Evolutionary conservation across 2,329 filamentous ascomycete genomes (phyloP), one percentile per base, ranked within the genome.

Genomic region (Ilyonectria mors-panacis): DNA sequence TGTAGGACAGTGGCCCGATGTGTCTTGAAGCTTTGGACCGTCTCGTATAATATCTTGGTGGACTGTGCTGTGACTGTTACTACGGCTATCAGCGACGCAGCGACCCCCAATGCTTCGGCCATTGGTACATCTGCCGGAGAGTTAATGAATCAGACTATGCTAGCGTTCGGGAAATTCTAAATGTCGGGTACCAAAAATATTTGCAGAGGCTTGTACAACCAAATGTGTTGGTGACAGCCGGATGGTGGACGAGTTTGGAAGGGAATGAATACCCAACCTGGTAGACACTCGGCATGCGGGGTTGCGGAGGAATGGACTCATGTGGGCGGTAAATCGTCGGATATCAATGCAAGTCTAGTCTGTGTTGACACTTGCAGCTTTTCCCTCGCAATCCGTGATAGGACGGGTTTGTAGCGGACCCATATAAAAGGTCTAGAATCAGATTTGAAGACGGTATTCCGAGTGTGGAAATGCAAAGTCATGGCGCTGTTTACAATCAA

Each of bases 41-140:
- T 45, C 13, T 53, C 37, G 13, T 61, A 45, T 19, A 61, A 17
- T 19, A 23, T 30, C 37, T 45, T 45, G 19, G 33, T 50, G 21
- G 57, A 51, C 23, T 59, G 57, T 3, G 28, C 47, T 37, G 57
- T 42, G 17, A 39, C n/a, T 13, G 47, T 59, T 17, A 59, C 57
- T 51, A 59, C 35, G n/a, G 47, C 47, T 51, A 59, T 51, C 30
- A 51, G 23, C 28, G 57, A 51, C 5, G 57, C 9, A 26, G 15
- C 23, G 57, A 51, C 35, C 13, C 47, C 50, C 21, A 59, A 47
- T 21, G 47, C 33, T 9, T 59, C 47, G 4, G 23, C 26, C 57
- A 51, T 59, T 2, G 39, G 6, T 8, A 42, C 19, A n/a, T 42
- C 15, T 15, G 15, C 15, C 17, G 7, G 1, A 42, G 15, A n/a